Conservation (phyloP, 495 filamentous ascomycete species). For the Podospora pseudoanserina region DNA sequence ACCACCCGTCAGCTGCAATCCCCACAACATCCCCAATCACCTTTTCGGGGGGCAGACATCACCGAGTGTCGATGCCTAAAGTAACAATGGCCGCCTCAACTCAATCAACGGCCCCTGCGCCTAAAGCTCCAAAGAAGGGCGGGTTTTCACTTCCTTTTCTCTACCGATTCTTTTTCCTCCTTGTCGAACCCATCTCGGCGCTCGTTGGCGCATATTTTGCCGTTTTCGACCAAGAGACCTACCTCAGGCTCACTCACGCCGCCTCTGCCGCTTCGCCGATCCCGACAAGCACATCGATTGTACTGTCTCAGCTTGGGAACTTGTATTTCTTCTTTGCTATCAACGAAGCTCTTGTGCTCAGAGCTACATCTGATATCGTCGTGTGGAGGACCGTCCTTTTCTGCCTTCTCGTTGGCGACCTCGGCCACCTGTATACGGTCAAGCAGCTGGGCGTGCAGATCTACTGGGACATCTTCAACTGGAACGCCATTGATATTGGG, state of each 20-base stretch:
- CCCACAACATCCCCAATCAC: neutral
- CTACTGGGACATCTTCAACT: conserved; percentile 54
- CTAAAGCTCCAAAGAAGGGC: neutral
- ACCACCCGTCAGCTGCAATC: neutral
- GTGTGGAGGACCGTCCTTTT: conserved; percentile 64
- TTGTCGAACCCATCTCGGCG: conserved; percentile 63
- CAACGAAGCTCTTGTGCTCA: conserved; percentile 66
- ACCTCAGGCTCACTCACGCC: conserved; percentile 57
- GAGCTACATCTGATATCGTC: conserved; percentile 54
- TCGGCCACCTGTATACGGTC: conserved; percentile 64
- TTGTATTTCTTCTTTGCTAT: conserved; percentile 64
- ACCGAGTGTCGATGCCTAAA: neutral
- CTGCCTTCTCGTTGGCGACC: conserved; percentile 60
- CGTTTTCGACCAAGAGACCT: conserved; percentile 51
- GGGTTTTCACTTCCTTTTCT: conserved; percentile 38
- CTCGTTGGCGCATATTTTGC: conserved; percentile 63
- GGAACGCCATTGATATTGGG: conserved; percentile 65
- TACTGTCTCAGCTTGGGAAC: conserved; percentile 61
- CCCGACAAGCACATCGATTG: conserved; percentile 49
- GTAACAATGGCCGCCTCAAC: neutral
- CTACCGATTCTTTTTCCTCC: conserved; percentile 63
- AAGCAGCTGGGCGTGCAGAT: conserved; percentile 46
- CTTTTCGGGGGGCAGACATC: neutral
- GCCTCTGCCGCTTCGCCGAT: conserved; percentile 39
- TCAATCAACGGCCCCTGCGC: neutral